Conservation (phyloP, 2,329 filamentous ascomycete genomes). For the Colletotrichum musicola region DNA sequence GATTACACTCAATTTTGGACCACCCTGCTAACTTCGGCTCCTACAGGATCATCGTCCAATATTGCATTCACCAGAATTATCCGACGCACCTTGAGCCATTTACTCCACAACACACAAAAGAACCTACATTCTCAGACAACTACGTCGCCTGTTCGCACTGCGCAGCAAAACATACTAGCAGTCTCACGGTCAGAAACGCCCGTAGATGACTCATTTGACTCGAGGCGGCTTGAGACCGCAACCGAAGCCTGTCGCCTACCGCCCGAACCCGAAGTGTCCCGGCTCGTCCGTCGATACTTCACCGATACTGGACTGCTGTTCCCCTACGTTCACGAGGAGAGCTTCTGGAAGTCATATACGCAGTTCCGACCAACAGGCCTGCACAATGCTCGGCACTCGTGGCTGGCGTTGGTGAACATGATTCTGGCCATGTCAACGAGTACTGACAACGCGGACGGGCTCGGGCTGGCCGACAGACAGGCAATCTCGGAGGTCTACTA, state of each 20-base stretch:
- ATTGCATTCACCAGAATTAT: slow-evolving; percentile 43
- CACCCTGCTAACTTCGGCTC: neutral
- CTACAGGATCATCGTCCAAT: slow-evolving; percentile 42
- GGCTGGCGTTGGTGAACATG: slow-evolving; percentile 64
- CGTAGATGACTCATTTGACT: slow-evolving; percentile 18
- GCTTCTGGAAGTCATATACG: slow-evolving; percentile 43
- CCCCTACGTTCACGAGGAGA: slow-evolving; percentile 46
- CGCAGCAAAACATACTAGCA: slow-evolving; percentile 14
- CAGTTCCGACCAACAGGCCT: slow-evolving; percentile 41
- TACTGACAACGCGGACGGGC: slow-evolving; percentile 45
- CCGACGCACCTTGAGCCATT: slow-evolving; percentile 37
- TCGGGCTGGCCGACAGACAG: slow-evolving; percentile 50
- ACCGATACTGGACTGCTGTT: slow-evolving; percentile 46
- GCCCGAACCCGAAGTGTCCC: slow-evolving; percentile 36
- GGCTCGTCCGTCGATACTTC: slow-evolving; percentile 44
- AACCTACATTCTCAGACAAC: neutral
- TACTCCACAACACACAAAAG: slow-evolving; percentile 13
- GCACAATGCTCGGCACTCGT: slow-evolving; percentile 57
- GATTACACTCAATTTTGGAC: neutral
- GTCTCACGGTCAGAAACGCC: slow-evolving; percentile 30
- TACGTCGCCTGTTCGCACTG: neutral
- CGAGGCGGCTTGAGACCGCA: slow-evolving; percentile 20
- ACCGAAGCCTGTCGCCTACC: slow-evolving; percentile 38
- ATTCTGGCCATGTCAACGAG: slow-evolving; percentile 61
- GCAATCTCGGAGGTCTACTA: slow-evolving; percentile 60